Conservation (phyloP, 2,329 filamentous ascomycete genomes). For the Phoma sp. region DNA sequence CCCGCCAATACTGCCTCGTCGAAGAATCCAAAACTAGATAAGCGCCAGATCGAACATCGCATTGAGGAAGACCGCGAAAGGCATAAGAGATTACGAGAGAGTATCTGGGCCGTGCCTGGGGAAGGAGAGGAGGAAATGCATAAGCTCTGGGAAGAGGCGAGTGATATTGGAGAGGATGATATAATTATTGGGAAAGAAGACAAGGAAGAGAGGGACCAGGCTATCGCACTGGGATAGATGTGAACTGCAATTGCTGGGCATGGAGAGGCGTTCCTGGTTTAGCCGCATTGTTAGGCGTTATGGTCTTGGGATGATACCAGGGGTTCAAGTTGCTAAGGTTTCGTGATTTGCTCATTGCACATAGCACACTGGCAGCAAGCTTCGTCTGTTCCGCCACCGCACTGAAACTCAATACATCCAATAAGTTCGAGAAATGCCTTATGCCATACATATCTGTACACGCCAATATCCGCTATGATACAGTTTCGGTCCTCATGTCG, state of each 20-base stretch:
- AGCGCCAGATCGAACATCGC: conserved; percentile 89
- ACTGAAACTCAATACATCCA: conserved; percentile 38
- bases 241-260: not conserved
- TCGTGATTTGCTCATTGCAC: not conserved
- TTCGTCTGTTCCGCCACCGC: conserved; percentile 1
- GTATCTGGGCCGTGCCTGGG: conserved; percentile 84
- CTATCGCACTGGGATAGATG: conserved; percentile 48
- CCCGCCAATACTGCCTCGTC: conserved; percentile 1
- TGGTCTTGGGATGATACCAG: conserved; percentile 38
- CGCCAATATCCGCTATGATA: conserved; percentile 44
- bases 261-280: not conserved
- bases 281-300: conserved; percentile 4
- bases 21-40: conserved; percentile 63
- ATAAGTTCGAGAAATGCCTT: conserved; percentile 24
- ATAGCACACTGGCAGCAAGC: not conserved
- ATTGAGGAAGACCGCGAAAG: conserved; percentile 96
- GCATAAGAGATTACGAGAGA: conserved; percentile 89
- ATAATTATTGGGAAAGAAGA: conserved; percentile 79
- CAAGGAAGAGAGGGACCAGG: conserved; percentile 58
- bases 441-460: conserved; percentile 49
- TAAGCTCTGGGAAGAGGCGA: conserved; percentile 85
- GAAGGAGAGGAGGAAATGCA: conserved; percentile 71
- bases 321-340: not conserved
- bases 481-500: conserved; percentile 19
- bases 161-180: conserved; percentile 87